A percentile compares a stretch with the other conserved stretches of the same genome.
Conservation (phyloP, 2,329 filamentous ascomycete species). For the Diaporthe citrichinensis region DNA sequence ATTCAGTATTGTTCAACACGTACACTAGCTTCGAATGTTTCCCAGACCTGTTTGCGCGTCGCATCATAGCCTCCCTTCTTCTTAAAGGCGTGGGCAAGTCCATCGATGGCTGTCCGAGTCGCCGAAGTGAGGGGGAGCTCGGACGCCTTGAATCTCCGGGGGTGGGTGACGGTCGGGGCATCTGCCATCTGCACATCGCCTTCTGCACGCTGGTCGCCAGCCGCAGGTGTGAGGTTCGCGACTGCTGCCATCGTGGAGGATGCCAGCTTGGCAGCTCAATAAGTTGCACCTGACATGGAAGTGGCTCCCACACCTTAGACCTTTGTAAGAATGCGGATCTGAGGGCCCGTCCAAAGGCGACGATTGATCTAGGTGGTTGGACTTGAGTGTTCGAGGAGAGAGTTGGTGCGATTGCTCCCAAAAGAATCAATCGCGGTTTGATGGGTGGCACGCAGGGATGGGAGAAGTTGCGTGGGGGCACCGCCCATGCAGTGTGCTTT, state of each 20-base stretch:
- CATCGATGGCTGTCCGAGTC: conserved; percentile 81
- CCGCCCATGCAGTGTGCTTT: conserved; percentile 22
- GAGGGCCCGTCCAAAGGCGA: background rate
- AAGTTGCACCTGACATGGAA: conserved; percentile 10
- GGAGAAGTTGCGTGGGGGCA: conserved; percentile 22
- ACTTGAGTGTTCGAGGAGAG: background rate
- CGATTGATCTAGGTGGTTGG: background rate
- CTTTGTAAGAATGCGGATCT: background rate
- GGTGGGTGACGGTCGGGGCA: conserved; percentile 53
- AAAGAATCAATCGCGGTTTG: conserved; percentile 27
- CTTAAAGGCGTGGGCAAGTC: conserved; percentile 84
- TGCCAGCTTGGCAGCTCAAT: conserved; percentile 31
- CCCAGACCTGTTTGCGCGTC: conserved; percentile 82
- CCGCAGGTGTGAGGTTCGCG: conserved; percentile 29
- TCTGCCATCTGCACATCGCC: conserved; percentile 69
- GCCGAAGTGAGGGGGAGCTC: conserved; percentile 81
- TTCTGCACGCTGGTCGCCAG: conserved; percentile 30
- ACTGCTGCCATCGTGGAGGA: conserved; percentile 36
- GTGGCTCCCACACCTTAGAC: background rate
- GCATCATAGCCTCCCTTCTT: conserved; percentile 88
- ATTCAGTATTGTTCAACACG: conserved; percentile 44
- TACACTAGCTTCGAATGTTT: conserved; percentile 80
- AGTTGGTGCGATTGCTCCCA: background rate
- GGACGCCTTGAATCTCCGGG: conserved; percentile 76
- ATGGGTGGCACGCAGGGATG: conserved; percentile 36